Conservation (phyloP, 78 protist species). For the Dictyostelium discoideum region DNA sequence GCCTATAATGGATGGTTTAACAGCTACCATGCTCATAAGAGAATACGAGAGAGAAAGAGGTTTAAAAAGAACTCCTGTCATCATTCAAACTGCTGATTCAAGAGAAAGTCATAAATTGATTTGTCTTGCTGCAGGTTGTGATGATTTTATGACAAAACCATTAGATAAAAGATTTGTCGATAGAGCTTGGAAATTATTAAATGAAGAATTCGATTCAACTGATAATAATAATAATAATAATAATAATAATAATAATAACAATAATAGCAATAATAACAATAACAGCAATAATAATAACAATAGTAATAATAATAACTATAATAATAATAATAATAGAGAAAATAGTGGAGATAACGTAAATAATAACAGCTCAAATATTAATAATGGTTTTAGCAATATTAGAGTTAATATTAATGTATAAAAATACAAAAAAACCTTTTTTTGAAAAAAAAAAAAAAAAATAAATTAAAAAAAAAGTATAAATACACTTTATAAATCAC, state of each 20-base stretch:
- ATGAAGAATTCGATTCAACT: constrained; percentile 8
- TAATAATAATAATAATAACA: neutral
- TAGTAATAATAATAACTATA: neutral
- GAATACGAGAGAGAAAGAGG: constrained; percentile 78
- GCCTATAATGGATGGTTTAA: constrained; percentile 85
- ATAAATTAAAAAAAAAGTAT: neutral
- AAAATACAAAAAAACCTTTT: neutral
- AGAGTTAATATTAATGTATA: neutral
- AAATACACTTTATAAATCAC: neutral
- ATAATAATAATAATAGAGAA: neutral
- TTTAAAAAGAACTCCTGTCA: constrained; percentile 72
- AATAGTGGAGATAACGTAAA: neutral
- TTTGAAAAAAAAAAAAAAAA: too few species aligned
- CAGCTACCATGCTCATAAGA: constrained; percentile 73
- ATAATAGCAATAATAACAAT: neutral
- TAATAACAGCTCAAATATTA: neutral
- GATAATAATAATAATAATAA: neutral
- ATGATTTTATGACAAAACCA: constrained; percentile 80
- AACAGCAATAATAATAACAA: neutral
- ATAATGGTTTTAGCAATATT: neutral
- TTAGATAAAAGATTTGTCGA: constrained; percentile 62
- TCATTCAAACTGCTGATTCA: constrained; percentile 80
- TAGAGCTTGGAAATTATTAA: constrained; percentile 50
- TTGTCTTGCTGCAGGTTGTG: constrained; percentile 82
- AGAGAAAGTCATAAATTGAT: constrained; percentile 52